Conservation (phyloP, 495 filamentous ascomycete species). For the Alectoria sarmentosa region DNA sequence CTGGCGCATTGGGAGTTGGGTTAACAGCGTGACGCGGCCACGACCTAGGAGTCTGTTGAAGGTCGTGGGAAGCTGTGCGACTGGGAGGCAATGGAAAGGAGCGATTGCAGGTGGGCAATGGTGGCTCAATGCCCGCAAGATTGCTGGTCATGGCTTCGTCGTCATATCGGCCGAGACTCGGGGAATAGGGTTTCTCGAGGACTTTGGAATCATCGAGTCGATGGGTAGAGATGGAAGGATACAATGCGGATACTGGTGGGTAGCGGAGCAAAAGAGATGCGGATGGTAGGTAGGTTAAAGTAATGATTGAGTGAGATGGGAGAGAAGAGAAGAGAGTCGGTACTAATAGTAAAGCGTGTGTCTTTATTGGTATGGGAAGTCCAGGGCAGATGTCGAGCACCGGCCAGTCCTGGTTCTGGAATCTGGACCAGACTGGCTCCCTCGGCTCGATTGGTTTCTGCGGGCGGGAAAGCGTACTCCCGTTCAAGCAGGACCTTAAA, state of each 20-base stretch:
- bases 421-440: not conserved
- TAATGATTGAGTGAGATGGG: not conserved
- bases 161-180: constrained; percentile 20
- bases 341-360: too few species aligned
- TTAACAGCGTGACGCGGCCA: constrained; percentile 12
- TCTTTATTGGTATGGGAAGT: not conserved
- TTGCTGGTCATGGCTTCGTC: constrained; percentile 25
- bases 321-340: not conserved
- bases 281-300: too few species aligned
- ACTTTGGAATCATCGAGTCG: not conserved
- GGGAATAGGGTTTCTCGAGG: not conserved
- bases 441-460: too few species aligned
- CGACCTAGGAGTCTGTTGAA: constrained; percentile 16
- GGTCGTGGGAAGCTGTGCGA: constrained; percentile 14
- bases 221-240: not conserved
- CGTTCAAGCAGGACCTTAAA: not conserved
- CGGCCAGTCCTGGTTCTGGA: too few species aligned
- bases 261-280: not conserved
- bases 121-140: constrained; percentile 11
- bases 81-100: constrained; percentile 12
- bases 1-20: constrained; percentile 13
- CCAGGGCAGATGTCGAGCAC: not conserved
- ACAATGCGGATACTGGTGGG: constrained; percentile 9
- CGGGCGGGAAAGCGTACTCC: constrained; percentile 1
- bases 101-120: constrained; percentile 6